Conservation (phyloP, 352 stramenopile species). For the Phytophthora constricta region DNA sequence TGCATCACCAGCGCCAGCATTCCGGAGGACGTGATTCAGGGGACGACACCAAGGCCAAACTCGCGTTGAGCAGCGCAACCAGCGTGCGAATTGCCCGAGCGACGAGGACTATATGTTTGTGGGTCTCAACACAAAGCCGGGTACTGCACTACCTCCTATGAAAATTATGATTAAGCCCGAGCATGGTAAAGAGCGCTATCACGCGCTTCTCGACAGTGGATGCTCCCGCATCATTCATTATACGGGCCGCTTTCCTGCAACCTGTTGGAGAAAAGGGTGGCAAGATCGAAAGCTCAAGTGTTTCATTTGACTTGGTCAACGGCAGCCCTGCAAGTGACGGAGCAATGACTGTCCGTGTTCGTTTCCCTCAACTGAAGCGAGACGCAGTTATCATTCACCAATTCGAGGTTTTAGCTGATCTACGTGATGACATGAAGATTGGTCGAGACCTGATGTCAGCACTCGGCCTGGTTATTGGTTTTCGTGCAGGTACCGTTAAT, state of each 20-base stretch:
- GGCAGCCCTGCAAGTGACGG: neutral
- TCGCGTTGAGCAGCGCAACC: constrained; percentile 1
- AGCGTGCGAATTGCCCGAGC: neutral
- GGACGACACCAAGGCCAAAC: neutral
- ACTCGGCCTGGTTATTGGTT: constrained; percentile 3
- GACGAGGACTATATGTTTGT: constrained; percentile 21
- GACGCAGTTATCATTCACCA: constrained; percentile 14
- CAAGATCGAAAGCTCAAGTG: neutral
- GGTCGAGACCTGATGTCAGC: constrained; percentile 1
- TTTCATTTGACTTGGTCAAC: constrained; percentile 8
- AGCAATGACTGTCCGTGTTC: neutral
- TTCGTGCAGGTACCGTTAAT: neutral
- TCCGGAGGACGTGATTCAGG: too few relatives aligned
- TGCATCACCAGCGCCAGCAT: neutral
- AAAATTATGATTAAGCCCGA: constrained; percentile 7
- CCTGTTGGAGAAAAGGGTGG: neutral
- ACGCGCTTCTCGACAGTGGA: constrained; percentile 11
- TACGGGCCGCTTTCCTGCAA: constrained; percentile 2
- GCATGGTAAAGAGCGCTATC: neutral
- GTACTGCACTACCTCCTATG: neutral
- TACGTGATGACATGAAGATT: constrained; percentile 8
- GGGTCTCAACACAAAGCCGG: neutral
- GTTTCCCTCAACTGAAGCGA: constrained; percentile 8
- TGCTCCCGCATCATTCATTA: constrained; percentile 5
- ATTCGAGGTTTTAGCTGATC: constrained; percentile 3